phyloP scores from a whole-genome alignment of 768 basidiomycete genomes.

The Lactifluus echinatus region DNA sequence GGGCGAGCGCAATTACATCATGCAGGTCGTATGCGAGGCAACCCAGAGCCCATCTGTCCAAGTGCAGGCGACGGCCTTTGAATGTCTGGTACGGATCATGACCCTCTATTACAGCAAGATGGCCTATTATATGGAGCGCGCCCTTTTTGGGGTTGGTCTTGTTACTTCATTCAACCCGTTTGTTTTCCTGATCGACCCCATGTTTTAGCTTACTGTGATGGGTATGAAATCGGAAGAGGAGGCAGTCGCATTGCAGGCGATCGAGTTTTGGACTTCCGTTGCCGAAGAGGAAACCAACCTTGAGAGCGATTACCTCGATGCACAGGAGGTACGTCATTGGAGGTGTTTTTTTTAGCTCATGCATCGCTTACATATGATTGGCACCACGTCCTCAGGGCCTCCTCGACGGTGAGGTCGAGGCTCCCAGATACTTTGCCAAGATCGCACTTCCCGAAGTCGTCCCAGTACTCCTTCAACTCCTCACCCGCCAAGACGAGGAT shows the following conservation, averaged over 20 bases:
- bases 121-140: constrained; percentile 99
- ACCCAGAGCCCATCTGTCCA: constrained; percentile 73
- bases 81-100: constrained; percentile 95
- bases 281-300: constrained; percentile 96
- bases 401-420: constrained; percentile 78
- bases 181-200: constrained; percentile 3
- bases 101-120: constrained; percentile 98
- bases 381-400: constrained; percentile 54
- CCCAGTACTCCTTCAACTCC: constrained; percentile 80
- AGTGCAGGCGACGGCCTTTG: constrained; percentile 95
- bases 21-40: constrained; percentile 99
- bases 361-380: not conserved
- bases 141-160: constrained; percentile 81
- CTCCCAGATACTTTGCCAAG: constrained; percentile 89
- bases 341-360: constrained; percentile 8
- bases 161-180: not conserved
- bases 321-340: constrained; percentile 65
- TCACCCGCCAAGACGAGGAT: constrained; percentile 92
- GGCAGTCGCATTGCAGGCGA: constrained; percentile 86
- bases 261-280: constrained; percentile 99
- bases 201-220: constrained; percentile 76
- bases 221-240: constrained; percentile 96
- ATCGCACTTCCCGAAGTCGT: constrained; percentile 91
- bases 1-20: constrained; percentile 99
- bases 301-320: constrained; percentile 54